A percentile compares a stretch with the other conserved stretches of the same genome.
phyloP scores from a whole-genome alignment of 163 green algal genomes.

The Smithsoniella earleae region DNA sequence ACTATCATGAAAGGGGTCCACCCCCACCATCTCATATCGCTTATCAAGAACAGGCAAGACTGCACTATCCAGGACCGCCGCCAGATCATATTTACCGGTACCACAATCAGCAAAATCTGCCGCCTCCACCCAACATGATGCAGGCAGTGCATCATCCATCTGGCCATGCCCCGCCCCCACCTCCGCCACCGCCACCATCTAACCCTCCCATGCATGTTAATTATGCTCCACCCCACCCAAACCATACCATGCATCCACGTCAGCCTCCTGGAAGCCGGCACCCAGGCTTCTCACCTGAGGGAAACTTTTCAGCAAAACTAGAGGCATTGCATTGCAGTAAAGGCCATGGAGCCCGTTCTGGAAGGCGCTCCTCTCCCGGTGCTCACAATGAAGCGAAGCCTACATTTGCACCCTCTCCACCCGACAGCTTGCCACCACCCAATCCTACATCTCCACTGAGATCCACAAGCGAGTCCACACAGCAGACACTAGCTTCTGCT shows the following conservation, averaged over 20 bases:
- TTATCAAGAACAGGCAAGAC: too few species aligned
- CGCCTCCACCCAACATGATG: neutral
- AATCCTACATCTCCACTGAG: too few species aligned
- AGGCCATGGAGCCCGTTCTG: neutral
- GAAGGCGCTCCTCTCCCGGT: neutral
- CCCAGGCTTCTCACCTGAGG: slow-evolving; percentile 22
- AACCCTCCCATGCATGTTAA: neutral
- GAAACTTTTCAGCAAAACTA: slow-evolving; percentile 20
- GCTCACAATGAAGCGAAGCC: too few species aligned
- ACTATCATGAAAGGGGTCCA: too few species aligned
- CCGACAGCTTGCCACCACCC: too few species aligned
- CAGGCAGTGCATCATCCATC: neutral
- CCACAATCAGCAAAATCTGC: neutral
- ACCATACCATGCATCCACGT: neutral
- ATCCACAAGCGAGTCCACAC: too few species aligned
- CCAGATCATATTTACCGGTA: too few species aligned
- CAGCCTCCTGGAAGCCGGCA: neutral
- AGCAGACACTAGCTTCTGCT: neutral
- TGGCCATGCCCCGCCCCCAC: neutral
- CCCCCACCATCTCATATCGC: too few species aligned
- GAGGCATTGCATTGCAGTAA: neutral
- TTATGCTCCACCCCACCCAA: neutral
- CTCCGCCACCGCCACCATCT: slow-evolving; percentile 8
- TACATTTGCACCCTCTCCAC: too few species aligned
- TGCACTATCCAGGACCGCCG: too few species aligned